These are phyloP conservation scores for Neonectria faginata DNA, from an alignment of 2,329 filamentous ascomycete genomes.

Conservation along the genomic window DNA sequence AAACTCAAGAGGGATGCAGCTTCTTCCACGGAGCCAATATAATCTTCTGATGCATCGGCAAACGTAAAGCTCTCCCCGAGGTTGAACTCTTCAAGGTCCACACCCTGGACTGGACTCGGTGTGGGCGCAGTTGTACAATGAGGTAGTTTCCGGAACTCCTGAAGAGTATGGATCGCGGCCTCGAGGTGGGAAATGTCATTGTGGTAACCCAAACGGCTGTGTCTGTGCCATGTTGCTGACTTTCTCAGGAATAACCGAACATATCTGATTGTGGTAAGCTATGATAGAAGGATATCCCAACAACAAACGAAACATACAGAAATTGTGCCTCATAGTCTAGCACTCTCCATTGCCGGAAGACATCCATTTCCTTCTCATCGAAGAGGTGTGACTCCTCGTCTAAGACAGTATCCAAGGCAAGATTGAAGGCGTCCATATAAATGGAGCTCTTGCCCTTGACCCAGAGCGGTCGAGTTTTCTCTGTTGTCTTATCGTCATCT, in stretches of 20 bases:
- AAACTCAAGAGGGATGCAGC: conserved; percentile 84
- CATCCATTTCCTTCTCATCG: conserved; percentile 77
- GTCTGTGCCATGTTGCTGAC: conserved; percentile 89
- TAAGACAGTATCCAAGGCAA: conserved; percentile 89
- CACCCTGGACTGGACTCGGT: conserved; percentile 41
- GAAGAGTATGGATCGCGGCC: conserved; percentile 73
- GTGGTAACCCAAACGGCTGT: conserved; percentile 81
- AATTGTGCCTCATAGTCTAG: conserved; percentile 90
- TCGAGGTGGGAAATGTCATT: conserved; percentile 83
- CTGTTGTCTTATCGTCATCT: conserved; percentile 53
- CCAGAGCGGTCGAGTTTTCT: conserved; percentile 66
- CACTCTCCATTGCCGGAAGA: conserved; percentile 81
- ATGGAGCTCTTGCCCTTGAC: conserved; percentile 84
- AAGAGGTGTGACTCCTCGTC: conserved; percentile 92
- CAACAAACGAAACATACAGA: conserved; percentile 67
- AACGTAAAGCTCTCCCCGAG: conserved; percentile 76
- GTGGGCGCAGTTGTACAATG: conserved; percentile 18
- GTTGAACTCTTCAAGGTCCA: conserved; percentile 56
- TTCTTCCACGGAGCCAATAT: conserved; percentile 83
- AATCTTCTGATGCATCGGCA: conserved; percentile 79
- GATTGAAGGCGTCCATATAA: conserved; percentile 96
- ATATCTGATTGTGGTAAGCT: conserved; percentile 67
- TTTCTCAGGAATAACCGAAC: conserved; percentile 94
- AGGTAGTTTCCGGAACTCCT: conserved; percentile 69
- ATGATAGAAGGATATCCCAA: background rate